Evolutionary conservation across 2,329 filamentous ascomycete genomes (phyloP).

Genomic region (Xylaria sp.): DNA sequence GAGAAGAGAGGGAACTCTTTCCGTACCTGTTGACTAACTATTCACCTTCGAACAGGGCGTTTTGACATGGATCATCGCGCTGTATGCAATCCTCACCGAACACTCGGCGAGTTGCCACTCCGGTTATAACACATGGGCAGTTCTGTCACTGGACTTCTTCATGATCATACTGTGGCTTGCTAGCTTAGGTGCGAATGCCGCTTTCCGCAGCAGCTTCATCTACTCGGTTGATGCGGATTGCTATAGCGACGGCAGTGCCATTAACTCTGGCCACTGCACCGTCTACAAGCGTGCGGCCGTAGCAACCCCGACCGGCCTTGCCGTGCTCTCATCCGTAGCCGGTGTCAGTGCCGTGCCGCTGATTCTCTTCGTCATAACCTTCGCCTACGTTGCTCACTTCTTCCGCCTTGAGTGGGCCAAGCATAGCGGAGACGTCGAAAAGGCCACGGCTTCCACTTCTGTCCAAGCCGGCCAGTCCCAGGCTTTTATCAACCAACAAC

Average conservation of each 20-base stretch:
- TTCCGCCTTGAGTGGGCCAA: conserved; percentile 47
- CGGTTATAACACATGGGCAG: conserved; percentile 58
- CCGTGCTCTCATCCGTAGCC: conserved; percentile 55
- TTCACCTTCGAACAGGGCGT: conserved; percentile 51
- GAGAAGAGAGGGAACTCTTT: neutral
- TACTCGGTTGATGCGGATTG: conserved; percentile 49
- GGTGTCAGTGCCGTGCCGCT: conserved; percentile 57
- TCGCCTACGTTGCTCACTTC: conserved; percentile 50
- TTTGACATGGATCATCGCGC: conserved; percentile 59
- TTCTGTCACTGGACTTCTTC: conserved; percentile 57
- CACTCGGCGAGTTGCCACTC: conserved; percentile 51
- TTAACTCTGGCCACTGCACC: conserved; percentile 55
- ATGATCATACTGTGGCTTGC: conserved; percentile 62
- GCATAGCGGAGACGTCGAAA: conserved; percentile 43
- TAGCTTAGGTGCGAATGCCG: conserved; percentile 55
- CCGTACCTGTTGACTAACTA: neutral
- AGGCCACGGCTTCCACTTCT: conserved; percentile 28
- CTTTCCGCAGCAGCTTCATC: conserved; percentile 53
- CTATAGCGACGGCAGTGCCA: conserved; percentile 53
- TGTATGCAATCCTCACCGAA: conserved; percentile 57
- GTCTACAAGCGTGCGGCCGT: conserved; percentile 48
- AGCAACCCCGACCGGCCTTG: conserved; percentile 52
- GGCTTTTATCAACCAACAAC: conserved; percentile 39
- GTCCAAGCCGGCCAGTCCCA: conserved; percentile 35
- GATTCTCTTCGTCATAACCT: conserved; percentile 49